phyloP scores from a whole-genome alignment of 2,329 filamentous ascomycete genomes.

The Colletotrichum camelliae region DNA sequence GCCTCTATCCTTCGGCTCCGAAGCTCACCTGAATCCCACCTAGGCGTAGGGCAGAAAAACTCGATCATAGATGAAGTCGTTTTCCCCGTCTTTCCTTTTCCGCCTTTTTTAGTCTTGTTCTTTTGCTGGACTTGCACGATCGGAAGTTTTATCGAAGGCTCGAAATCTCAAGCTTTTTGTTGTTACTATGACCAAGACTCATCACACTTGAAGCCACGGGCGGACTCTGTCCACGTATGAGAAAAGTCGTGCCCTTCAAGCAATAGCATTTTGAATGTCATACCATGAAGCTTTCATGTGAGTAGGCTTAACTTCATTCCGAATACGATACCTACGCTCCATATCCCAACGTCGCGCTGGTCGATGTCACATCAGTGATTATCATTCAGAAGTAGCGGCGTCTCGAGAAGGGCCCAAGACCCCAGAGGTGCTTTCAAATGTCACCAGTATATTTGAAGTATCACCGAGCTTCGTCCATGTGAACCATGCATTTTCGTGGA shows the following conservation, averaged over 20 bases:
- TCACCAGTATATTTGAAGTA: background rate
- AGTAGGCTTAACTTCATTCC: background rate
- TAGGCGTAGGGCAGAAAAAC: background rate
- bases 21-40: background rate
- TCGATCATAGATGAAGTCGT: fast-evolving
- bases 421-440: background rate
- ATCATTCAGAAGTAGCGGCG: background rate
- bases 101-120: background rate
- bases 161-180: background rate
- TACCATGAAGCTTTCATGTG: background rate
- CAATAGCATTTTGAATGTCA: background rate
- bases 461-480: background rate
- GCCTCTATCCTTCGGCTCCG: background rate
- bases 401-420: background rate
- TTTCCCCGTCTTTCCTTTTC: background rate
- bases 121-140: background rate
- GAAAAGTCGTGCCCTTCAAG: background rate
- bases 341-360: background rate
- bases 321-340: background rate
- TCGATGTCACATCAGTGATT: background rate
- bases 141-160: background rate
- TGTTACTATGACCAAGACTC: background rate
- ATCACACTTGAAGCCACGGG: background rate
- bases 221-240: background rate
- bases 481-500: background rate